Evolutionary conservation across 1,284 basidiomycete species (phyloP), one percentile per base, ranked within the genome.

Genomic region (Cystobasidium pallidum): DNA sequence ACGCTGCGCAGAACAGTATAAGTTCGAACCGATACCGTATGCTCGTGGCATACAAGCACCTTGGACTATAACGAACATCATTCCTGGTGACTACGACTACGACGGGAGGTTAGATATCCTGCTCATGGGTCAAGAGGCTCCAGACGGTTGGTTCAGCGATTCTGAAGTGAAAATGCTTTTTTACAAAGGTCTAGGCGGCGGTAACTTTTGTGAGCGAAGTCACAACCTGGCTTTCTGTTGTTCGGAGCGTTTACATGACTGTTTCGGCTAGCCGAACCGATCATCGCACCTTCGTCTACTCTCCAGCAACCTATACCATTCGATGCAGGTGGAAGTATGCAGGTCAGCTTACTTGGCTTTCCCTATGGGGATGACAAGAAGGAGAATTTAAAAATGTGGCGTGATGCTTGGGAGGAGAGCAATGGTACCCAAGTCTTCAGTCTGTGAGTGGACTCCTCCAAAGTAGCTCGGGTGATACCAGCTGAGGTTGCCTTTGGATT

Each of bases 41-140:
- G 24, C 81, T 76, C 73, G 75, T 70, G 34, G 75, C 70, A 72
- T 81, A 70, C 55, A 78, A 66, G 75, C 76, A 0, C 59, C 64
- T 21, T 77, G 73, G 41, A 76, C 79, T 17, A 78, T 83, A 66
- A 76, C 76, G 75, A 97, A 96, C 79, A 88, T 94, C 51, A 86
- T 98, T 0, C 93, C 94, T 0, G 91, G 91, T 24, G 95, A 99
- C 81, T 94, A 91, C 79, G 91, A 94, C 34, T 91, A 93, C 79
- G 90, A 94, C 74, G 95, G 95, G 11, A 88, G 87, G 77, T 85
- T 97, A 6, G 95, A 98, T 81, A 79, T 97, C 3, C 86, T 98
- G 6, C 86, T 97, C 66, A 94, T 97, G 90, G 75, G 84, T 63
- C 78, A 77, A 82, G 75, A 80, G 79, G 66, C 84, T 78, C 70